These are phyloP conservation scores for Phaeodactylum tricornutum DNA, from an alignment of 108 stramenopile species.

Conservation along the genomic window DNA sequence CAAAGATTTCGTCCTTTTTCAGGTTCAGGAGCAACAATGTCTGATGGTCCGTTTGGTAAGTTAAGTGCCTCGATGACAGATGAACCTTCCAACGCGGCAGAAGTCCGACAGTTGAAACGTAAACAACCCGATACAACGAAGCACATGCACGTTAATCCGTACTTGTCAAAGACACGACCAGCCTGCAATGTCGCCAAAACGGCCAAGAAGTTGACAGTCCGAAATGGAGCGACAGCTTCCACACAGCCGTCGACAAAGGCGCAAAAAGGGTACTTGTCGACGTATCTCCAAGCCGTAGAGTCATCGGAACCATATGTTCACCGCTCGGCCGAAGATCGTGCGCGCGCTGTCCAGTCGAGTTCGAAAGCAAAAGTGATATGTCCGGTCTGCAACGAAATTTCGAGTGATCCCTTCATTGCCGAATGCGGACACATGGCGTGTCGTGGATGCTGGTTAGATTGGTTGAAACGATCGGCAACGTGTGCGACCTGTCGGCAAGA, in stretches of 20 bases:
- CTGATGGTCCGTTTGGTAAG: no score
- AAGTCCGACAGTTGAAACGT: no score
- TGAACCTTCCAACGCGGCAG: no score
- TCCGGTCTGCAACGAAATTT: constrained; percentile 30
- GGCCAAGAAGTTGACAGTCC: no score
- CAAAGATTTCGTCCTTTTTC: no score
- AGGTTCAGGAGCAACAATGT: no score
- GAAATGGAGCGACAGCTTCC: not conserved
- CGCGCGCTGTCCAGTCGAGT: not conserved
- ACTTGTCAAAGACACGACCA: not conserved
- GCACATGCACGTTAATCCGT: not conserved
- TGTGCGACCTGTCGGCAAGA: constrained; percentile 52
- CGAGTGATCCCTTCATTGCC: constrained; percentile 37
- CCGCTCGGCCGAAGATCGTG: not conserved
- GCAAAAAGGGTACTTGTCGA: not conserved
- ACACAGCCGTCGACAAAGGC: not conserved
- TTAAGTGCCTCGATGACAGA: no score
- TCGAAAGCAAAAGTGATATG: no score
- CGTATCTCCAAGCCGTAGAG: constrained; percentile 1
- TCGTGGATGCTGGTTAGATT: constrained; percentile 43
- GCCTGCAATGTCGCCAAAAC: not conserved
- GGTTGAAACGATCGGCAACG: constrained; percentile 44
- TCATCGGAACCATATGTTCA: constrained; percentile 1
- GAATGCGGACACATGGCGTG: constrained; percentile 56
- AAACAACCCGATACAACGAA: not conserved